Evolutionary conservation across 495 filamentous ascomycete species (phyloP).

Genomic region (Annulohypoxylon bovei): DNA sequence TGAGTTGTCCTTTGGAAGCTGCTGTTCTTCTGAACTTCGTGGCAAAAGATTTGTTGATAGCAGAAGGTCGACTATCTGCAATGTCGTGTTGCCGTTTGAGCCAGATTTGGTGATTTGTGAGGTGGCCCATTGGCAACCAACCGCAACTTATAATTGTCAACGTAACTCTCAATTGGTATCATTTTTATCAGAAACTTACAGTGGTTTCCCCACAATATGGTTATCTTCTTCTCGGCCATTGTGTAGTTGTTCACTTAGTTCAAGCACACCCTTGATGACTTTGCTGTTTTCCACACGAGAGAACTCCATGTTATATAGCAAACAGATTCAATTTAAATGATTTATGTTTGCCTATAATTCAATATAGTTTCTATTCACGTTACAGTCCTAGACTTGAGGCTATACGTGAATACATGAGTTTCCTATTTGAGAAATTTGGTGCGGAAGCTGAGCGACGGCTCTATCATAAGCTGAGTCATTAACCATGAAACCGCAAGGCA

Average conservation of each 20-base stretch:
- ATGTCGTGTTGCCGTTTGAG: not conserved
- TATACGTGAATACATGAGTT: conserved; percentile 25
- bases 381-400: conserved; percentile 26
- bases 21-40: not conserved
- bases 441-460: conserved; percentile 18
- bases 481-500: conserved; percentile 12
- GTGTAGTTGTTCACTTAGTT: conserved; percentile 1
- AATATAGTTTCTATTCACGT: conserved; percentile 12
- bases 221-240: conserved; percentile 21
- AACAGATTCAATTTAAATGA: conserved; percentile 18
- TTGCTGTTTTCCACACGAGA: conserved; percentile 3
- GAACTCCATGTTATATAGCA: conserved; percentile 6
- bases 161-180: not conserved
- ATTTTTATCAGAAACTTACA: conserved; percentile 7
- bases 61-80: conserved; percentile 11
- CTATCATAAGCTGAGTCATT: conserved; percentile 38
- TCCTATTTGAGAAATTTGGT: conserved; percentile 16
- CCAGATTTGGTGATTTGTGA: conserved; percentile 10
- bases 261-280: not conserved
- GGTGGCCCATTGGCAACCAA: conserved; percentile 32
- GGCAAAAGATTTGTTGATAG: not conserved
- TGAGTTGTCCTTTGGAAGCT: not conserved
- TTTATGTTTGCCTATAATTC: not conserved
- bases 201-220: conserved; percentile 1
- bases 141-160: conserved; percentile 16